Evolutionary conservation across 129 eudicot genomes (phyloP).

Genomic region (Erigeron canadensis): DNA sequence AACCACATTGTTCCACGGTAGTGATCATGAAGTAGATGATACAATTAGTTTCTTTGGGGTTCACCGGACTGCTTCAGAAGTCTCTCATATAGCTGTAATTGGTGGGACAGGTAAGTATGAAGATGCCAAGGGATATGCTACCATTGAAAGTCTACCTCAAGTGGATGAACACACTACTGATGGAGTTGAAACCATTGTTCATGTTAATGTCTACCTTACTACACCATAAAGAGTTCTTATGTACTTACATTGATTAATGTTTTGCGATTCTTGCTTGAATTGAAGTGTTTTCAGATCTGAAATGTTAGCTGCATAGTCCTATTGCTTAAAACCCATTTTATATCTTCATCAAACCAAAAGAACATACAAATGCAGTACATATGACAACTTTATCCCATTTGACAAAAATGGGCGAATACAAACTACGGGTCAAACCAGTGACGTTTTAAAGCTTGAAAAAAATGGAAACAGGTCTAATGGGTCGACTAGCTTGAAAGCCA

Average conservation of each 20-base stretch:
- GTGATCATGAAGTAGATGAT: conserved; percentile 58
- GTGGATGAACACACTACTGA: conserved; percentile 86
- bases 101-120: conserved; percentile 92
- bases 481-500: neutral
- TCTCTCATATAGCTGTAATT: conserved; percentile 69
- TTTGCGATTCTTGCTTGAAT: conserved; percentile 17
- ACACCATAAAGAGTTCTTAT: conserved; percentile 22
- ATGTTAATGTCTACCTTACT: conserved; percentile 65
- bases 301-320: neutral
- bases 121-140: conserved; percentile 88
- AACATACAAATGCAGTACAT: neutral
- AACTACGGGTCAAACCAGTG: neutral
- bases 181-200: conserved; percentile 81
- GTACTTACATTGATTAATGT: neutral
- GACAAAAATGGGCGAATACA: neutral
- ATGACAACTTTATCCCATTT: neutral
- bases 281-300: conserved; percentile 14
- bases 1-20: conserved; percentile 64
- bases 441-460: neutral
- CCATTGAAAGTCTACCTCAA: conserved; percentile 73
- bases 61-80: conserved; percentile 71
- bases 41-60: conserved; percentile 82
- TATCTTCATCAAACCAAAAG: conserved; percentile 8
- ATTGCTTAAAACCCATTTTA: neutral
- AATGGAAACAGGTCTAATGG: conserved; percentile 2